Percentiles rank a stretch among this genome's conserved stretches.
Evolutionary conservation across 1,139 yeast genomes (phyloP).

Genomic region (Scheffersomyces titani): DNA sequence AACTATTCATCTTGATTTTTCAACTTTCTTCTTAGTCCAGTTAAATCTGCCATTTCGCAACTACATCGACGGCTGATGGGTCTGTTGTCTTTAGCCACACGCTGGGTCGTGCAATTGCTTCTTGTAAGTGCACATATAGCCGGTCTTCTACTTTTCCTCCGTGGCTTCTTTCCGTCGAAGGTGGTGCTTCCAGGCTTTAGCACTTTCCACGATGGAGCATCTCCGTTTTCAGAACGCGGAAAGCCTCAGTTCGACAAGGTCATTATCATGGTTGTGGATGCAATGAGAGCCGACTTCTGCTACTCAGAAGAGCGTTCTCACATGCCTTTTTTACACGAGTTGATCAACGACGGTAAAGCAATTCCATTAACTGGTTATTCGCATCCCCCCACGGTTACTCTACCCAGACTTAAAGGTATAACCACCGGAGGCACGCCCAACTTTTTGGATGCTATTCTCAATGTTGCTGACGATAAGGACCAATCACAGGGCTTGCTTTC

Average conservation of each 20-base stretch:
- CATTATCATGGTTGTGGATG: constrained; percentile 88
- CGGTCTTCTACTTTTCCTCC: constrained; percentile 63
- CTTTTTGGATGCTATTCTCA: constrained; percentile 83
- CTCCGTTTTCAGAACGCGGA: constrained; percentile 19
- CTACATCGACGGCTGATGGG: background rate
- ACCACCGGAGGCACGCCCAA: constrained; percentile 83
- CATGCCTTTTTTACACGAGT: constrained; percentile 65
- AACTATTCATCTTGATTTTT: background rate
- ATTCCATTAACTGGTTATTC: constrained; percentile 89
- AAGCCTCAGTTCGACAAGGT: constrained; percentile 64
- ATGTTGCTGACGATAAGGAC: constrained; percentile 87
- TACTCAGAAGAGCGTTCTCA: constrained; percentile 59
- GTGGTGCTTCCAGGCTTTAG: constrained; percentile 62
- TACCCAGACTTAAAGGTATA: constrained; percentile 77
- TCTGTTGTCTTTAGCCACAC: background rate
- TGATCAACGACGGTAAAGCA: constrained; percentile 70
- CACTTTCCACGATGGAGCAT: constrained; percentile 22
- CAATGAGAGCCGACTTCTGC: constrained; percentile 85
- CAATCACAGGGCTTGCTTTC: constrained; percentile 68
- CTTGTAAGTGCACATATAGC: constrained; percentile 29
- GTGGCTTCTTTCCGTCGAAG: constrained; percentile 91
- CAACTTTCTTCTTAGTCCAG: background rate
- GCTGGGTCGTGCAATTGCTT: background rate
- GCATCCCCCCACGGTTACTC: constrained; percentile 83
- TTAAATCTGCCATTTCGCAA: background rate